Evolutionary conservation across 495 filamentous ascomycete species (phyloP).

Genomic region (Hypoxylon intermedium): DNA sequence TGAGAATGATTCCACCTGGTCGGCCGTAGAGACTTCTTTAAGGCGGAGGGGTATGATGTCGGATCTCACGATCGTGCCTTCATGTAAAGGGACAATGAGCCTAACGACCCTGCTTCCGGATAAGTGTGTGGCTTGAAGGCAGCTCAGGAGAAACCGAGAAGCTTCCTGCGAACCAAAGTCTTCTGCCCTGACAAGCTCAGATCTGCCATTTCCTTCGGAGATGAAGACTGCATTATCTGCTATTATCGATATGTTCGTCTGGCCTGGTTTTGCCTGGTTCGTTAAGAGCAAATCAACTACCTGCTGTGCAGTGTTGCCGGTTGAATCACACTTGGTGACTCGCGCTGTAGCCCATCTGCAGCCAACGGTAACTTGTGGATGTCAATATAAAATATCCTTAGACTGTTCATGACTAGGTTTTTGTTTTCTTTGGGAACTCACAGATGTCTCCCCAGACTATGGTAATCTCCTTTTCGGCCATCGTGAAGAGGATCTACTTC

Average conservation of each 20-base stretch:
- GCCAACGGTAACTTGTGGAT: conserved; percentile 7
- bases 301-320: conserved; percentile 1
- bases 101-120: conserved; percentile 19
- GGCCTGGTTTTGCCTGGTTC: background rate
- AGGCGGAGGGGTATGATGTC: conserved; percentile 41
- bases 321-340: conserved; percentile 4
- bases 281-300: conserved; percentile 11
- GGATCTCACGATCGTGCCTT: conserved; percentile 30
- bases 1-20: conserved; percentile 28
- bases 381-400: conserved; percentile 2
- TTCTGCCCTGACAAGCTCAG: conserved; percentile 3
- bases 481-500: conserved; percentile 5
- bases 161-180: conserved; percentile 25
- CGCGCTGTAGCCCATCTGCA: conserved; percentile 28
- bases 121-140: conserved; percentile 19
- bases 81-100: conserved; percentile 28
- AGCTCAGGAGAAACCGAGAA: conserved; percentile 27
- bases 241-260: background rate
- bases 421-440: conserved; percentile 5
- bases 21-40: conserved; percentile 24
- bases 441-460: conserved; percentile 6
- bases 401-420: background rate
- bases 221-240: background rate
- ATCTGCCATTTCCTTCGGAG: background rate
- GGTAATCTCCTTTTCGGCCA: conserved; percentile 13